Percentiles rank a stretch among this genome's conserved stretches.
Conservation (phyloP, 805 yeast species). For the Saccharomycopsis fibuligera region DNA sequence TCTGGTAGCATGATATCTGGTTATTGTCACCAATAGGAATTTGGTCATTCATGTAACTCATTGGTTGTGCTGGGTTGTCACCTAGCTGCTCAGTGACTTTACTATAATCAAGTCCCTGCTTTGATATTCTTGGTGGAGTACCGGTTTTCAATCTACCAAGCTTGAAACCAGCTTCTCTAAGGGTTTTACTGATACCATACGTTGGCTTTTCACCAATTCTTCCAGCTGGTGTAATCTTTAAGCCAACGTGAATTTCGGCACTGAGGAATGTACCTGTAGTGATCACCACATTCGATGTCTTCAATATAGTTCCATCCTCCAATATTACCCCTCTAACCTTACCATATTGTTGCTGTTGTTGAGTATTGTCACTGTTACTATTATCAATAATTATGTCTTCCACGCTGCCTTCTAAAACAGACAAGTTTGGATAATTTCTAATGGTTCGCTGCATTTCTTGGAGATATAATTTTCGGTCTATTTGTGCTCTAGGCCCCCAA, state of each 20-base stretch:
- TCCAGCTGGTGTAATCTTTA: conserved; percentile 78
- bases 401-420: conserved; percentile 67
- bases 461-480: conserved; percentile 76
- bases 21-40: conserved; percentile 50
- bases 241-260: conserved; percentile 91
- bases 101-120: conserved; percentile 61
- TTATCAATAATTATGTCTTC: conserved; percentile 70
- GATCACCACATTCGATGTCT: conserved; percentile 65
- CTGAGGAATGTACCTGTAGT: conserved; percentile 95
- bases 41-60: conserved; percentile 73
- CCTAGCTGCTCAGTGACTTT: conserved; percentile 68
- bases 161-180: conserved; percentile 68
- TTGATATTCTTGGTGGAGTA: conserved; percentile 86
- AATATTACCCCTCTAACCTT: conserved; percentile 65
- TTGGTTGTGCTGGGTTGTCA: conserved; percentile 80
- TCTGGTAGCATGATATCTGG: conserved; percentile 68
- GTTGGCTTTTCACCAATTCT: conserved; percentile 91
- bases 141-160: conserved; percentile 94
- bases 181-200: conserved; percentile 77
- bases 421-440: conserved; percentile 46
- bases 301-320: conserved; percentile 56
- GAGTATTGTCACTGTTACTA: conserved; percentile 27
- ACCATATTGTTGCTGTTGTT: no score
- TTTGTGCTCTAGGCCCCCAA: conserved; percentile 98
- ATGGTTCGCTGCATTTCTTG: conserved; percentile 72